phyloP scores from a whole-genome alignment of 805 yeast species.

The Groenewaldozyma salmanticensis region DNA sequence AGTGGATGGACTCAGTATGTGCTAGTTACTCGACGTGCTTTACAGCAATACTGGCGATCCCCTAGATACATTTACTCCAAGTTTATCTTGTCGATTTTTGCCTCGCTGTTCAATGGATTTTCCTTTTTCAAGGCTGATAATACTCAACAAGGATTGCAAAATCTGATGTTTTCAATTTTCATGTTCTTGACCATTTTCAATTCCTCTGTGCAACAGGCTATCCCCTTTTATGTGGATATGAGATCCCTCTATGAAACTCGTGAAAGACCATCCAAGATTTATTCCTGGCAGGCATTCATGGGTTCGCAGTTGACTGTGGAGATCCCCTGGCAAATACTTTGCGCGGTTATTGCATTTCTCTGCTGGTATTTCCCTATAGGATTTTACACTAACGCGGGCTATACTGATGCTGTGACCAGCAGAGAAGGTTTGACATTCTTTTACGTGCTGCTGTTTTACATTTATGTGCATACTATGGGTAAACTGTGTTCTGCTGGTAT shows the following conservation, averaged over 20 bases:
- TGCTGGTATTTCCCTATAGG: slow-evolving; percentile 65
- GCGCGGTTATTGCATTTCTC: slow-evolving; percentile 55
- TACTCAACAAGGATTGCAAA: slow-evolving; percentile 63
- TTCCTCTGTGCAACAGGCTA: slow-evolving; percentile 51
- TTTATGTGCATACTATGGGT: slow-evolving; percentile 30
- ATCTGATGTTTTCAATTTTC: slow-evolving; percentile 70
- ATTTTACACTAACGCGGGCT: slow-evolving; percentile 47
- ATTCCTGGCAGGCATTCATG: slow-evolving; percentile 56
- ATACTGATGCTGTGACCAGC: slow-evolving; percentile 34
- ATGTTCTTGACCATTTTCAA: slow-evolving; percentile 51
- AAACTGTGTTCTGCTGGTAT: slow-evolving; percentile 41
- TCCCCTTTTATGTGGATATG: slow-evolving; percentile 49
- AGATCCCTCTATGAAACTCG: slow-evolving; percentile 62
- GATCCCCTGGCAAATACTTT: slow-evolving; percentile 51
- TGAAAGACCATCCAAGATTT: slow-evolving; percentile 64
- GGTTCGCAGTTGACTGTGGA: slow-evolving; percentile 56
- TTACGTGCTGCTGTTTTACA: slow-evolving; percentile 35
- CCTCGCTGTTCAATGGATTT: slow-evolving; percentile 58
- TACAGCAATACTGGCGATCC: slow-evolving; percentile 56
- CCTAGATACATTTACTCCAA: slow-evolving; percentile 52
- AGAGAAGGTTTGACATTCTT: slow-evolving; percentile 34
- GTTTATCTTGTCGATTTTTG: slow-evolving; percentile 39
- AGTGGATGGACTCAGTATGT: slow-evolving; percentile 32
- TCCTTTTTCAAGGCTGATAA: slow-evolving; percentile 57
- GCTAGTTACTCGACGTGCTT: slow-evolving; percentile 42